phyloP scores from a whole-genome alignment of 345 rosid genomes.

The Eucalyptus curtisii region DNA sequence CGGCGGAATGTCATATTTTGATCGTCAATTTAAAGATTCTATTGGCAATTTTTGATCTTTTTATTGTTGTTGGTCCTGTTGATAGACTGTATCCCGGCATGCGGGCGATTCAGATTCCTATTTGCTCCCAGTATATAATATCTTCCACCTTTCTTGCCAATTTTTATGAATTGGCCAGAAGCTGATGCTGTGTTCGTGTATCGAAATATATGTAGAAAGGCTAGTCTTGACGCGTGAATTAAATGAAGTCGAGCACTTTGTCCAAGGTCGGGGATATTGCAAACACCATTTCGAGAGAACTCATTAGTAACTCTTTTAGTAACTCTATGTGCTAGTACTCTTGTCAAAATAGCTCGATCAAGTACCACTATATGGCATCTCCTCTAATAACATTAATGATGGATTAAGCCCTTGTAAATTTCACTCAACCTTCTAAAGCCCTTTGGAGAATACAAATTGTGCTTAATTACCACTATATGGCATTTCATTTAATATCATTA shows the following conservation, averaged over 20 bases:
- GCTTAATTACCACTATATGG: too few species aligned
- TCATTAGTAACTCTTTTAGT: background rate
- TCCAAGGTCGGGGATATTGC: background rate
- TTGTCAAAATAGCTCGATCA: background rate
- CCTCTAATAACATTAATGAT: background rate
- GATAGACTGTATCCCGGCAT: background rate
- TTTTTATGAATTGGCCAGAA: background rate
- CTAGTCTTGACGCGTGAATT: background rate
- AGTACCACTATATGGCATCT: background rate
- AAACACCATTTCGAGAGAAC: background rate
- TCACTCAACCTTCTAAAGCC: background rate
- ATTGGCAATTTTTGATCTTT: background rate
- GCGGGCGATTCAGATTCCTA: background rate
- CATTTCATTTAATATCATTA: too few species aligned
- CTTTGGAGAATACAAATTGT: too few species aligned
- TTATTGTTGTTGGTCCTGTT: background rate
- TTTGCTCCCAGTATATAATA: background rate
- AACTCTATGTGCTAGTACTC: background rate
- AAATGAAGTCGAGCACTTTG: background rate
- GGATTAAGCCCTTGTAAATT: background rate
- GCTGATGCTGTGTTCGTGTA: background rate
- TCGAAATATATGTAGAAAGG: background rate
- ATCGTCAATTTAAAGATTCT: background rate
- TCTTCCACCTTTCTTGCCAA: background rate
- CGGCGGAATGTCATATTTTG: background rate